Conservation (phyloP, 2,329 filamentous ascomycete genomes). For the Ophiostoma sp. region DNA sequence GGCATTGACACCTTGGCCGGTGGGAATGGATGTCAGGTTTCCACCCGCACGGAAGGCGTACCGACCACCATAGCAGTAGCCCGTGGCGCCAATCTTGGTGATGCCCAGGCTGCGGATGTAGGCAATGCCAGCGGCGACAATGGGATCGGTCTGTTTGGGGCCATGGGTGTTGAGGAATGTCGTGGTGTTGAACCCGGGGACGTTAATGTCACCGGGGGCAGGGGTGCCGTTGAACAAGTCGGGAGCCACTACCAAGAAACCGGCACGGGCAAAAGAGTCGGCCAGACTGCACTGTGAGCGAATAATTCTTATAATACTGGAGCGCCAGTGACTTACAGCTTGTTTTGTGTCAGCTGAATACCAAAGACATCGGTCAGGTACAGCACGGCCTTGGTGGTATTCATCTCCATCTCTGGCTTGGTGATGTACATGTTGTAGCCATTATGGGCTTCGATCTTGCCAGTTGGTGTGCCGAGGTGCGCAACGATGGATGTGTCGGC, state of each 20-base stretch:
- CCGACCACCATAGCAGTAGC: slow-evolving; percentile 67
- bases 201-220: slow-evolving; percentile 44
- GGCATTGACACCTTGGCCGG: slow-evolving; percentile 49
- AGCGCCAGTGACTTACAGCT: slow-evolving; percentile 29
- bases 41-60: slow-evolving; percentile 47
- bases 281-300: slow-evolving; percentile 45
- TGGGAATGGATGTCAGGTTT: background rate
- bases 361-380: slow-evolving; percentile 37
- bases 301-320: no score
- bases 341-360: slow-evolving; percentile 34
- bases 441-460: slow-evolving; percentile 29
- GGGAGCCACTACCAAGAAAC: slow-evolving; percentile 65
- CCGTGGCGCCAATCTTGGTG: slow-evolving; percentile 55
- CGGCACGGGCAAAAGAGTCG: slow-evolving; percentile 66
- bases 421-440: slow-evolving; percentile 34
- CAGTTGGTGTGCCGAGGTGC: slow-evolving; percentile 29
- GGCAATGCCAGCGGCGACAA: slow-evolving; percentile 48
- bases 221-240: slow-evolving; percentile 65
- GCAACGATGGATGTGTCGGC: slow-evolving; percentile 30
- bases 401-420: slow-evolving; percentile 27
- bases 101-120: slow-evolving; percentile 53
- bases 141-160: slow-evolving; percentile 42
- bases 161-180: slow-evolving; percentile 45
- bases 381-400: slow-evolving; percentile 30
- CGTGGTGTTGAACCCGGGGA: slow-evolving; percentile 44